Evolutionary conservation across 1,284 basidiomycete species (phyloP).

Genomic region (Exobasidium cylindrosporum): DNA sequence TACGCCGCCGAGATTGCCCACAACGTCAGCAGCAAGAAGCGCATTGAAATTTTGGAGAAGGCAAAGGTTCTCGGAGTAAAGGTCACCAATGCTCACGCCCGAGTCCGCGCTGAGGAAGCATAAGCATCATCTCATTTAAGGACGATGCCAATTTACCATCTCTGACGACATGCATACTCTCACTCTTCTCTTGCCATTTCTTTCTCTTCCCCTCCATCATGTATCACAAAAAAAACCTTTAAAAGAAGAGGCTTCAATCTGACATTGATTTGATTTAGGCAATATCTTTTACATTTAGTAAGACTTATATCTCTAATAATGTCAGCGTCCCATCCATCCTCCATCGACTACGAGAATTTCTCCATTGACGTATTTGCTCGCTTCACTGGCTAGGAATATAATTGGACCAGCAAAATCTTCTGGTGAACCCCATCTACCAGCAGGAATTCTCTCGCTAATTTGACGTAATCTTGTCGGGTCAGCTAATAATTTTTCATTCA

Average conservation of each 20-base stretch:
- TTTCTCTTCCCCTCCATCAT: neutral
- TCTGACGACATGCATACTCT: neutral
- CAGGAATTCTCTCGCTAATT: constrained; percentile 68
- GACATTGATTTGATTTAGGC: neutral
- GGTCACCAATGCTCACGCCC: constrained; percentile 91
- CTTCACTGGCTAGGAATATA: constrained; percentile 81
- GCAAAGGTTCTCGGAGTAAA: constrained; percentile 58
- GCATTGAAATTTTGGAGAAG: constrained; percentile 86
- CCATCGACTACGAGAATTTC: constrained; percentile 62
- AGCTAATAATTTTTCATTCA: constrained; percentile 70
- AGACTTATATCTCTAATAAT: no score
- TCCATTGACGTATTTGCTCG: constrained; percentile 85
- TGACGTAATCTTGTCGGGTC: constrained; percentile 75
- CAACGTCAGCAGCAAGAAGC: constrained; percentile 94
- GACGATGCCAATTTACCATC: neutral
- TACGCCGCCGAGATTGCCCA: constrained; percentile 97
- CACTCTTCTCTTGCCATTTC: neutral
- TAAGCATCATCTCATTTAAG: no score
- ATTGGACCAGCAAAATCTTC: constrained; percentile 84
- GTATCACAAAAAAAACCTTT: neutral
- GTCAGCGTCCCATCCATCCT: constrained; percentile 44
- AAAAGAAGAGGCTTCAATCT: neutral
- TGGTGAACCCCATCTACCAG: constrained; percentile 77
- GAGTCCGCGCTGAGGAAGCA: constrained; percentile 91
- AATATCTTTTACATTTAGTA: no score